phyloP scores from a whole-genome alignment of 768 basidiomycete genomes.

The Suillus americanus region DNA sequence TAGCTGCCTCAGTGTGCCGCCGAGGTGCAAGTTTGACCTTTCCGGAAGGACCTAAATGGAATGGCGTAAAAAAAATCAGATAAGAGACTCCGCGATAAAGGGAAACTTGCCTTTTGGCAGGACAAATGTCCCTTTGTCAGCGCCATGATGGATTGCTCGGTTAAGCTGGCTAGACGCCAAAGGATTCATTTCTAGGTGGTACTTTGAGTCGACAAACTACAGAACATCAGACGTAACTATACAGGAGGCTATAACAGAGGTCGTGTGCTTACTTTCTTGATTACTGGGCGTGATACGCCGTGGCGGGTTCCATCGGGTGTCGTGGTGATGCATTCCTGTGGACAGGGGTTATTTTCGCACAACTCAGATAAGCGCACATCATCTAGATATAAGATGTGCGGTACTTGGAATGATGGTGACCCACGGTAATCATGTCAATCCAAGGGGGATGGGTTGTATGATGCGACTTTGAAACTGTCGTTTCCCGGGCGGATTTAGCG shows the following conservation, averaged over 20 bases:
- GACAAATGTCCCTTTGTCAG: conserved; percentile 48
- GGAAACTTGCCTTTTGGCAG: conserved; percentile 51
- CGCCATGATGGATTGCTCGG: conserved; percentile 54
- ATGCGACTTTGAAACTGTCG: conserved; percentile 36
- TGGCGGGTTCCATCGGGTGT: conserved; percentile 63
- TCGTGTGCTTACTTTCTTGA: conserved; percentile 75
- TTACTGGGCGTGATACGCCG: conserved; percentile 73
- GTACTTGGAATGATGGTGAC: conserved; percentile 27
- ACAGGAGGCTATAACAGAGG: background rate
- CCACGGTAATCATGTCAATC: conserved; percentile 44
- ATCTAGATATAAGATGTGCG: conserved; percentile 6
- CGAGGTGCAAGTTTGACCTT: conserved; percentile 27
- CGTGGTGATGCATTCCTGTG: conserved; percentile 69
- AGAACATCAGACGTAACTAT: background rate
- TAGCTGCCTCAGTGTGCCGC: conserved; percentile 8
- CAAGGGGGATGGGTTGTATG: conserved; percentile 52
- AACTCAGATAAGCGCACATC: conserved; percentile 31
- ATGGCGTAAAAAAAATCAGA: background rate
- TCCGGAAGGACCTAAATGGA: conserved; percentile 22
- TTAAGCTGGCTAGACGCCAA: conserved; percentile 47
- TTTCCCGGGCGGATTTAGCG: conserved; percentile 24
- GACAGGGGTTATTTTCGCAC: conserved; percentile 17
- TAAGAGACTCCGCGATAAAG: background rate
- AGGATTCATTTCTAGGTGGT: conserved; percentile 47
- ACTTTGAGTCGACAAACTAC: conserved; percentile 56